Conservation (phyloP, 163 green algal species). For the Volvox carteri region DNA sequence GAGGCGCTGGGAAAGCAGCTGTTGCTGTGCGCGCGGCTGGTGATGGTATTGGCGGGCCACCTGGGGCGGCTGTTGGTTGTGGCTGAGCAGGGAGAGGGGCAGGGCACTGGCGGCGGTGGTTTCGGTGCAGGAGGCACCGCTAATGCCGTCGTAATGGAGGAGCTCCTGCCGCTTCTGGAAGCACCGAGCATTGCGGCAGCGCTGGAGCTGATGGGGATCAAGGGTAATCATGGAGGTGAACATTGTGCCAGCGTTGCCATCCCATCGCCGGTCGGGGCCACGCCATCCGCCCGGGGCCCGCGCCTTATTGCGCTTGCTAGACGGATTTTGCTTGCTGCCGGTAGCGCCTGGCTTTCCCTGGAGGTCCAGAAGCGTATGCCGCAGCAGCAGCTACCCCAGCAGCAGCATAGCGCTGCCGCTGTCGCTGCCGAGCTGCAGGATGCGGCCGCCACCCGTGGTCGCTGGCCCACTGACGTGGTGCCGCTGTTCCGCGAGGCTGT, state of each 20-base stretch:
- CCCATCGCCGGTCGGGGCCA: background rate
- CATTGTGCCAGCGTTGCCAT: background rate
- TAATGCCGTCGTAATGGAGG: background rate
- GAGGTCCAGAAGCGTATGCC: conserved; percentile 21
- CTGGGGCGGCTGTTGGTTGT: background rate
- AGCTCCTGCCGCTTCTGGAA: conserved; percentile 47
- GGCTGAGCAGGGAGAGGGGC: background rate
- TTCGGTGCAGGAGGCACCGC: background rate
- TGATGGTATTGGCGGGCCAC: conserved; percentile 36
- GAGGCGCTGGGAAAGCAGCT: conserved; percentile 28
- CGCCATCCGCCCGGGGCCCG: background rate
- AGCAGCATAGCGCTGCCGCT: background rate
- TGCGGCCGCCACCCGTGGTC: background rate
- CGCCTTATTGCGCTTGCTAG: conserved; percentile 12
- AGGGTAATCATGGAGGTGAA: background rate
- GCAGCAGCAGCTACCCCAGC: background rate
- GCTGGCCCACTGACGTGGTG: conserved; percentile 5
- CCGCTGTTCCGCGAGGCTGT: background rate
- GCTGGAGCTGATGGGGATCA: background rate
- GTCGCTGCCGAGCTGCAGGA: background rate
- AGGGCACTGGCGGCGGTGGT: background rate
- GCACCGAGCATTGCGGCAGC: background rate
- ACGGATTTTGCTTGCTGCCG: conserved; percentile 1
- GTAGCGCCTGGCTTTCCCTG: conserved; percentile 2
- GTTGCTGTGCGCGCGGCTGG: conserved; percentile 13